Percentiles rank a stretch among this genome's conserved stretches.
Evolutionary conservation across 2,329 filamentous ascomycete species (phyloP).

Genomic region (Sphaerulina populicola): DNA sequence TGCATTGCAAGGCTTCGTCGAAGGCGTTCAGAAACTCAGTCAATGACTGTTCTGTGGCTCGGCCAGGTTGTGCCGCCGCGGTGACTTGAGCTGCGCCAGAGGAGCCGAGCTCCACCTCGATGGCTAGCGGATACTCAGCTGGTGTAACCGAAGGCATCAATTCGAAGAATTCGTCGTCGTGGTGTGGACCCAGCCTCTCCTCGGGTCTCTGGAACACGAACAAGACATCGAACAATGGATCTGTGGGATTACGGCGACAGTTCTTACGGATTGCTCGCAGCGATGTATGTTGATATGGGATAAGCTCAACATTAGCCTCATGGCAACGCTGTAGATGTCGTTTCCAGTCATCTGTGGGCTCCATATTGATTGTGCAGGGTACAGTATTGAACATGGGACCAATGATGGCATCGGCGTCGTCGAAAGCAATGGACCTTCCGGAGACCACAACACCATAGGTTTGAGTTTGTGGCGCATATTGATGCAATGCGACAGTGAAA

Average conservation of each 20-base stretch:
- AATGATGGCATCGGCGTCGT: slow-evolving; percentile 57
- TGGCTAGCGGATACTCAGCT: slow-evolving; percentile 66
- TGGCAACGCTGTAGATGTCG: slow-evolving; percentile 59
- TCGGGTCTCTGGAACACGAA: slow-evolving; percentile 65
- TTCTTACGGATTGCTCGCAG: slow-evolving; percentile 75
- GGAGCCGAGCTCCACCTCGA: slow-evolving; percentile 57
- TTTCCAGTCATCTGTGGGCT: slow-evolving; percentile 47
- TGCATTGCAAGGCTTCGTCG: slow-evolving; percentile 11
- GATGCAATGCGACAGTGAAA: slow-evolving; percentile 58
- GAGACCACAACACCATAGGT: slow-evolving; percentile 70
- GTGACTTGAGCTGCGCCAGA: slow-evolving; percentile 48
- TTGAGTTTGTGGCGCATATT: slow-evolving; percentile 41
- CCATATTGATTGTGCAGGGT: slow-evolving; percentile 53
- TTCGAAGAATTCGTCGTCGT: slow-evolving; percentile 42
- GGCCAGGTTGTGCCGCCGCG: slow-evolving; percentile 50
- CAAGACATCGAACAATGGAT: slow-evolving; percentile 65
- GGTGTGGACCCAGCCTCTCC: neutral
- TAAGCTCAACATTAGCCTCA: slow-evolving; percentile 56
- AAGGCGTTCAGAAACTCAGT: slow-evolving; percentile 11
- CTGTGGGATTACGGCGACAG: slow-evolving; percentile 49
- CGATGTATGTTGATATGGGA: slow-evolving; percentile 70
- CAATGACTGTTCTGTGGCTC: slow-evolving; percentile 32
- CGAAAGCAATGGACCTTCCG: slow-evolving; percentile 63
- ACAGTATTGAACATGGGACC: slow-evolving; percentile 89
- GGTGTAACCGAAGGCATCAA: slow-evolving; percentile 41